Conservation (phyloP, 169 alveolate species). For the Plasmodium ovale region DNA sequence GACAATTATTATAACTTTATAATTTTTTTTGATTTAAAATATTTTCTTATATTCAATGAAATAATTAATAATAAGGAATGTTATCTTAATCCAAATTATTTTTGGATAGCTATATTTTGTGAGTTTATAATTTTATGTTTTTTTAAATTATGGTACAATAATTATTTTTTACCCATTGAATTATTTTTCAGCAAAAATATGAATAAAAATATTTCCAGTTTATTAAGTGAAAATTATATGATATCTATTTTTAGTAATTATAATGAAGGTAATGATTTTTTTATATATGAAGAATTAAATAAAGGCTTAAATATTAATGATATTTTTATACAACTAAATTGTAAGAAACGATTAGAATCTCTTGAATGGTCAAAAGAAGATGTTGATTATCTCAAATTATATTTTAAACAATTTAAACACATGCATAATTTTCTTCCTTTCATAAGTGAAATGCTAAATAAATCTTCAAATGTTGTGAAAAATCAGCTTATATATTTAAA, state of each 20-base stretch:
- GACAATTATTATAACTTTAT: conserved; percentile 53
- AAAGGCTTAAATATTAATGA: conserved; percentile 38
- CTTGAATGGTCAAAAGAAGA: conserved; percentile 65
- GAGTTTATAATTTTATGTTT: conserved; percentile 32
- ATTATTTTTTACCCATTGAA: conserved; percentile 37
- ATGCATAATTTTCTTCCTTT: conserved; percentile 61
- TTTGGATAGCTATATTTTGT: conserved; percentile 51
- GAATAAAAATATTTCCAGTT: conserved; percentile 17
- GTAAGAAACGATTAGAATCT: conserved; percentile 45
- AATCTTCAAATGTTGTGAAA: conserved; percentile 40
- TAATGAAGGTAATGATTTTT: conserved; percentile 56
- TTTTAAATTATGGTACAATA: conserved; percentile 54
- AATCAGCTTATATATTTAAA: conserved; percentile 50
- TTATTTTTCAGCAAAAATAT: conserved; percentile 40
- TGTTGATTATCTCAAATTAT: conserved; percentile 28
- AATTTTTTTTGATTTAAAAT: conserved; percentile 49
- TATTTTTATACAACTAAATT: conserved; percentile 36
- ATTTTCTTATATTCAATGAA: conserved; percentile 37
- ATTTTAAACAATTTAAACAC: conserved; percentile 65
- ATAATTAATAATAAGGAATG: conserved; percentile 39
- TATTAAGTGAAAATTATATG: conserved; percentile 59
- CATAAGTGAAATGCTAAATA: conserved; percentile 61
- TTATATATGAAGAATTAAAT: conserved; percentile 18
- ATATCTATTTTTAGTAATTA: conserved; percentile 70
- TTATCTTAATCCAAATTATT: conserved; percentile 28